These are phyloP conservation scores for Paramecium biaurelia DNA, from an alignment of 73 alveolate genomes.

Conservation along the genomic window DNA sequence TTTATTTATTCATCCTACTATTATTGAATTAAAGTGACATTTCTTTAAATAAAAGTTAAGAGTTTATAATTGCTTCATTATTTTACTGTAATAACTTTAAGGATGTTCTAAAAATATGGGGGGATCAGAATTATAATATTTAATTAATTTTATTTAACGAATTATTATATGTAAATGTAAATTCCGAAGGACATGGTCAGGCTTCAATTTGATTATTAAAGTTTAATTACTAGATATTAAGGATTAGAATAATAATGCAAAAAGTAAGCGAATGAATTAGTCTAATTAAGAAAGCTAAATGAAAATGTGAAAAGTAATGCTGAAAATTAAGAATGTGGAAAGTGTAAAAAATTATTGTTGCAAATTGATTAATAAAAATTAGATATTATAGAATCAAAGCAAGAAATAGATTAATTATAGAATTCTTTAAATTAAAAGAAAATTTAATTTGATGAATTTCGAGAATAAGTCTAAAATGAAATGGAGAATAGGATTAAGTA, in stretches of 20 bases:
- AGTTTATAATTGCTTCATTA: neutral
- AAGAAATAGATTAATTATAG: neutral
- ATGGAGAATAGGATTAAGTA: neutral
- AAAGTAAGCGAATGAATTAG: neutral
- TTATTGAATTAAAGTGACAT: neutral
- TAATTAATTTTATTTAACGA: constrained; percentile 8
- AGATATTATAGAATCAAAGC: neutral
- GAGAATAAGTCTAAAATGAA: neutral
- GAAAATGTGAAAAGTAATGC: neutral
- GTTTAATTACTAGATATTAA: neutral
- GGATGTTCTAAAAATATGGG: neutral
- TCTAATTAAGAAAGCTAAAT: neutral
- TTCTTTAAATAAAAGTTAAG: neutral
- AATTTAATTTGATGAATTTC: neutral
- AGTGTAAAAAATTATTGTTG: neutral
- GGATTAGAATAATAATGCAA: neutral
- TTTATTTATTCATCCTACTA: neutral
- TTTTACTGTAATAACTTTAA: neutral
- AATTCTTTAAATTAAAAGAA: neutral
- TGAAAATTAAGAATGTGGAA: neutral
- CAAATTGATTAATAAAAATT: neutral
- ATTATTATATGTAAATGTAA: neutral
- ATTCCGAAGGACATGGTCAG: neutral
- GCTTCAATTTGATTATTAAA: neutral
- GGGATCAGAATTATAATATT: neutral